Base-by-base conservation (phyloP, 2,329 filamentous ascomycete genomes). In the Orbilia javanica region DNA sequence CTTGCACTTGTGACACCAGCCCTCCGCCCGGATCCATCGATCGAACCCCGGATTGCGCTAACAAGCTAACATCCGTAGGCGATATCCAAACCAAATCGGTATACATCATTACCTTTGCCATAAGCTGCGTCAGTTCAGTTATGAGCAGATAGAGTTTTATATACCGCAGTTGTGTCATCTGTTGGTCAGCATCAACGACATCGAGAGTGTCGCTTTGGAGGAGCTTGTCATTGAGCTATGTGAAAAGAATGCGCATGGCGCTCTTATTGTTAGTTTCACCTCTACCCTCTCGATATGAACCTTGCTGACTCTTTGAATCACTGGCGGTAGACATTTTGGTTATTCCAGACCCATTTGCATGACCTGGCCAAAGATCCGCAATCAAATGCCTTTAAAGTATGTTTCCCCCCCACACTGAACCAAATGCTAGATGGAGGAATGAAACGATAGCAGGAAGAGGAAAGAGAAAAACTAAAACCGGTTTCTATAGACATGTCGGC, bases 121-220 rank as follows among this genome's bases (percentile, higher is more conserved):
- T 82, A 96, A 96, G 88, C 88, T 96, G 83, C 92, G 93, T 83
- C 92, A 93, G 85, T 96, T 96, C 83, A 92, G 91, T 80, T 96
- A 95, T 86, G 92, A 94, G 86, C 92, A 96, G 85, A 94, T 96
- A 84, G 93, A 96, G 85, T 96, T 96, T 90, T 96, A 95, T 87
- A 88, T 96, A 62, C 93, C 93, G 79, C 92, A 93, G 86, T 87
- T 96, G 87, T 96, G 93, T 84, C 93, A 96, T 86, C 90, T 96
- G 80, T 90, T 94, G 85, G 92, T 96, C 83, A 94, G 92, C 85
- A 89, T 95, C 84, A 81, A 81, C 66, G 90, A 95, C 86, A 96
- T 95, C 85, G 93, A 96, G 87, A 95, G 92, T 81, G 94, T 96
- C 92, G 93, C 93, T 60, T 85, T 96, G 84, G 93, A 96, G 85